Percentiles rank a stretch among this genome's conserved stretches.
Evolutionary conservation across 2,329 filamentous ascomycete genomes (phyloP).

Genomic region (Alternaria dauci): DNA sequence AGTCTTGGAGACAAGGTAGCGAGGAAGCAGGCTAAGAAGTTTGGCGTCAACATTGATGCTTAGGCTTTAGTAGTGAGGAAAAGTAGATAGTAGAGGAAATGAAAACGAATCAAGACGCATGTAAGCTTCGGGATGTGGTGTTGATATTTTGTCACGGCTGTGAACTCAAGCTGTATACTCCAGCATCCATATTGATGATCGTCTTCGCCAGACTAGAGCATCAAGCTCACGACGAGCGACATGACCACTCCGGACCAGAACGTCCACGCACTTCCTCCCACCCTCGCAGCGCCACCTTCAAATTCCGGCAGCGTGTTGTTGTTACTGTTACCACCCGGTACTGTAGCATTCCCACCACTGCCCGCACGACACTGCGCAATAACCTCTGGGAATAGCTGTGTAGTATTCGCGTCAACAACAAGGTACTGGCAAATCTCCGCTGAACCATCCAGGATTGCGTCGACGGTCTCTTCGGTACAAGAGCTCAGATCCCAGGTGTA

Average conservation of each 20-base stretch:
- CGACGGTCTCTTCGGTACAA: conserved; percentile 25
- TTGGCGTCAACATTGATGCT: conserved; percentile 20
- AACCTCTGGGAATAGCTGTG: conserved; percentile 28
- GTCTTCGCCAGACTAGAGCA: background rate
- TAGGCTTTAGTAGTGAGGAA: background rate
- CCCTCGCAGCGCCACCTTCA: conserved; percentile 11
- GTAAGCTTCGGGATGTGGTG: background rate
- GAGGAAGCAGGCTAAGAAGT: conserved; percentile 26
- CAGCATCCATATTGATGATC: background rate
- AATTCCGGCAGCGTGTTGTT: conserved; percentile 8
- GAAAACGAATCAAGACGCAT: background rate
- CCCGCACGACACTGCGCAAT: conserved; percentile 23
- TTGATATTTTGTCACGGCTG: background rate
- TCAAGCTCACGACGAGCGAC: background rate
- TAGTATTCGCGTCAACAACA: conserved; percentile 31
- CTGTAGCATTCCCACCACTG: conserved; percentile 8
- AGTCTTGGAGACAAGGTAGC: conserved; percentile 12
- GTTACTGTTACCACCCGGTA: background rate
- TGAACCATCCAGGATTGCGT: conserved; percentile 20
- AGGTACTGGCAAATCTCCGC: conserved; percentile 29
- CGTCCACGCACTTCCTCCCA: background rate
- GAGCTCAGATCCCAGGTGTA: conserved; percentile 26
- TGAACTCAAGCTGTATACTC: background rate
- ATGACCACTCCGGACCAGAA: background rate
- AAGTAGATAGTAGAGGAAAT: background rate